Evolutionary conservation across 78 protist species (phyloP).

Genomic region (Protostelium mycophagum): DNA sequence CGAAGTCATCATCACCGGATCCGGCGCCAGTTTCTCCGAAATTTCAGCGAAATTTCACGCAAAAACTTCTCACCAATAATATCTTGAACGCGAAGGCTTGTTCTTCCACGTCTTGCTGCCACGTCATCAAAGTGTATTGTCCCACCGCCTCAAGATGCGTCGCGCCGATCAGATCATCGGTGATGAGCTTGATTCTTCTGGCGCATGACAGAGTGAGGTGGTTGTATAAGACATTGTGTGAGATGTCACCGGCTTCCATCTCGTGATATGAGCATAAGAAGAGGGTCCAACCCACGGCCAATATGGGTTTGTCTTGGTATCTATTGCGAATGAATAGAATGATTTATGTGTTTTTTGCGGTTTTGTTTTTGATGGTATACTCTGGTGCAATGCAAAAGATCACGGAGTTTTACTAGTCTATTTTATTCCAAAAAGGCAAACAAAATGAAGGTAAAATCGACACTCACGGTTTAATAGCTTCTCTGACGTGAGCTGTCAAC

Average conservation of each 20-base stretch:
- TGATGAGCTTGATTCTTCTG: background rate
- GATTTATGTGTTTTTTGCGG: too few relatives aligned
- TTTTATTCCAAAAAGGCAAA: too few relatives aligned
- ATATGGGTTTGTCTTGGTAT: background rate
- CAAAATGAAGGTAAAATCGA: too few relatives aligned
- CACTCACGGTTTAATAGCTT: background rate
- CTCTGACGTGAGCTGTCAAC: background rate
- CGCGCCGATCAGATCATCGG: background rate
- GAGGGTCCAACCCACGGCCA: background rate
- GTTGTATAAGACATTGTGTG: background rate
- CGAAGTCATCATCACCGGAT: background rate
- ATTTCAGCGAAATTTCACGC: background rate
- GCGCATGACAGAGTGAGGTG: background rate
- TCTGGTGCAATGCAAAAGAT: too few relatives aligned
- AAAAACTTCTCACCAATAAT: background rate
- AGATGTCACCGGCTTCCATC: background rate
- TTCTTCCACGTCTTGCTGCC: background rate
- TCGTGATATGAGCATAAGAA: background rate
- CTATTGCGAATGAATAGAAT: background rate
- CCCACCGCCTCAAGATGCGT: background rate
- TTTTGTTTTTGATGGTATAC: too few relatives aligned
- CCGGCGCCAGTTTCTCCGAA: background rate
- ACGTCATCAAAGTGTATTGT: background rate
- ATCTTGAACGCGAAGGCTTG: background rate
- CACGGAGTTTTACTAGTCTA: too few relatives aligned